phyloP scores from a whole-genome alignment of 805 yeast genomes.

The Yamadazyma laniorum region DNA sequence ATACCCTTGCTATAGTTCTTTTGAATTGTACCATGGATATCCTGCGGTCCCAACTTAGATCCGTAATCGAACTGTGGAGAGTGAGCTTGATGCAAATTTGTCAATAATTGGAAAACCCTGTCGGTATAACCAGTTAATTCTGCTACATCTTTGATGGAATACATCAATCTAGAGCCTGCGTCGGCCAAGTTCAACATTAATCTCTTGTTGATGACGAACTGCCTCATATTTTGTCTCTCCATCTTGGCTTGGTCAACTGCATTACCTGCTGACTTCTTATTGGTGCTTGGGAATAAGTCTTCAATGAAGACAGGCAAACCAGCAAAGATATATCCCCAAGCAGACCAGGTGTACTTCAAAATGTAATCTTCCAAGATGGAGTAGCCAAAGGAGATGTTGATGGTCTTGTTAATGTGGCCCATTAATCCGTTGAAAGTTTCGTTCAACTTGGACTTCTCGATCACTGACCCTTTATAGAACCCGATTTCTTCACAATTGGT shows the following conservation, averaged over 20 bases:
- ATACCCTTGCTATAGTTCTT: constrained; percentile 68
- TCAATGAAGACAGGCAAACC: constrained; percentile 83
- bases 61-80: constrained; percentile 57
- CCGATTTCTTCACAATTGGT: constrained; percentile 92
- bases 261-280: neutral
- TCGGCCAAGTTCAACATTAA: constrained; percentile 88
- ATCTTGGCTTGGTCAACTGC: constrained; percentile 16
- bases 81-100: constrained; percentile 81
- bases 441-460: constrained; percentile 68
- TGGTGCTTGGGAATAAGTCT: constrained; percentile 20
- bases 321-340: constrained; percentile 88
- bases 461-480: constrained; percentile 81
- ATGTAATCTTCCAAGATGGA: constrained; percentile 80
- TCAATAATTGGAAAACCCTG: constrained; percentile 71
- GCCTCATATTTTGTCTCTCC: constrained; percentile 70
- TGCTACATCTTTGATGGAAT: constrained; percentile 89
- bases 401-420: constrained; percentile 52
- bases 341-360: constrained; percentile 91
- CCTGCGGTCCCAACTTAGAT: constrained; percentile 40
- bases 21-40: constrained; percentile 79
- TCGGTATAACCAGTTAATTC: constrained; percentile 89
- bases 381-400: constrained; percentile 61
- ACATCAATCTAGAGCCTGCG: constrained; percentile 93
- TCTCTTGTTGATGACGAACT: constrained; percentile 86
- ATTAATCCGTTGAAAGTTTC: constrained; percentile 57